phyloP scores from a whole-genome alignment of 2,329 filamentous ascomycete species.

The Phaeomoniella chlamydospora region DNA sequence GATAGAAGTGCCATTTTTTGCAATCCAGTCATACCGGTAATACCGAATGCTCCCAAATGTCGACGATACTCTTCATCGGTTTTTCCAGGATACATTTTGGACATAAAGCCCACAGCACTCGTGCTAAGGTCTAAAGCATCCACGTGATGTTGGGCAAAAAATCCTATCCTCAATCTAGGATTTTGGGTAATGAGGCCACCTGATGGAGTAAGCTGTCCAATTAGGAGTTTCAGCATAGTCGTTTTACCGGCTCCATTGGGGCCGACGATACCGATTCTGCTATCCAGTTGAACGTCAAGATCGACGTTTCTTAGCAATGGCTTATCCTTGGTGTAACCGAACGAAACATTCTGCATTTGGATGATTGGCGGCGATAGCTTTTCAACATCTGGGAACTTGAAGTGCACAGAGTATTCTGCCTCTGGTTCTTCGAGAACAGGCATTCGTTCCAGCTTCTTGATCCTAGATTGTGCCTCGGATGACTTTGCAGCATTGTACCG shows the following conservation, averaged over 20 bases:
- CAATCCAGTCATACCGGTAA: constrained; percentile 86
- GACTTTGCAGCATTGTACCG: constrained; percentile 98
- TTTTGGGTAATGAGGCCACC: constrained; percentile 77
- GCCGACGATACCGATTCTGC: constrained; percentile 95
- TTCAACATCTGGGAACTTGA: constrained; percentile 94
- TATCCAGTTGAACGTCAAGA: constrained; percentile 93
- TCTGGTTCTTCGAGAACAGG: constrained; percentile 81
- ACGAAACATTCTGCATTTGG: constrained; percentile 85
- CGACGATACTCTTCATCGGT: constrained; percentile 95
- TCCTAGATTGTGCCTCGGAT: constrained; percentile 91
- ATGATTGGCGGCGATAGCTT: constrained; percentile 96
- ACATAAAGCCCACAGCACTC: constrained; percentile 92
- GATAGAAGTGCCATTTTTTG: constrained; percentile 92
- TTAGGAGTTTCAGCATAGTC: constrained; percentile 94
- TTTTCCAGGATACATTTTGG: constrained; percentile 75
- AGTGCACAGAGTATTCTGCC: constrained; percentile 88
- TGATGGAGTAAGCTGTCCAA: constrained; percentile 64
- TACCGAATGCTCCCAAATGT: constrained; percentile 73
- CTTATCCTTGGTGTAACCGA: constrained; percentile 73
- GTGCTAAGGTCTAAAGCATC: constrained; percentile 83
- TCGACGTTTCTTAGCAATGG: constrained; percentile 75
- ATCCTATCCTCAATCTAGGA: constrained; percentile 77
- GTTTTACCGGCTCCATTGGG: constrained; percentile 99
- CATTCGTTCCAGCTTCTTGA: constrained; percentile 98
- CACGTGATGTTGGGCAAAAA: constrained; percentile 97